phyloP scores from a whole-genome alignment of 306 rosid species.

The Prunus padus region DNA sequence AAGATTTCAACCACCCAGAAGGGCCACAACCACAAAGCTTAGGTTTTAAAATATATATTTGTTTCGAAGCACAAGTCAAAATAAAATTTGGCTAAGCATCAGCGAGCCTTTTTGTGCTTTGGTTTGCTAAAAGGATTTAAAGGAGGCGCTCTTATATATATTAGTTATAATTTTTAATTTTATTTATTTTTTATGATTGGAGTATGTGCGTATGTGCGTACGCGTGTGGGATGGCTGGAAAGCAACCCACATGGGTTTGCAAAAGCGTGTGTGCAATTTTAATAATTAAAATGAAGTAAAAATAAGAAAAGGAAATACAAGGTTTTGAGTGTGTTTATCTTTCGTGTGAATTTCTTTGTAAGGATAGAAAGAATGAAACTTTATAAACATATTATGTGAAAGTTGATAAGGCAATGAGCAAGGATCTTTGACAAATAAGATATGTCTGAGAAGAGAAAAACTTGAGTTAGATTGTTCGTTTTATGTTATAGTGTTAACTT shows the following conservation, averaged over 20 bases:
- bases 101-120: background rate
- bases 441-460: too few species aligned
- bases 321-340: background rate
- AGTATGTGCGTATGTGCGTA: constrained; percentile 6
- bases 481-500: too few species aligned
- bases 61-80: constrained; percentile 29
- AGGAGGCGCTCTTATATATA: background rate
- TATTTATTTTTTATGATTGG: background rate
- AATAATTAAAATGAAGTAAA: background rate
- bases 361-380: too few species aligned
- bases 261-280: constrained; percentile 31
- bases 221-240: constrained; percentile 36
- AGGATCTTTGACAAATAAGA: too few species aligned
- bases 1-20: constrained; percentile 21
- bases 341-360: background rate
- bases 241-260: constrained; percentile 55
- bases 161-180: background rate
- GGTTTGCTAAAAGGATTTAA: background rate
- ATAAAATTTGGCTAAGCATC: constrained; percentile 1
- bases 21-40: constrained; percentile 20
- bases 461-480: too few species aligned
- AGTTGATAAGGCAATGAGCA: too few species aligned
- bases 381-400: too few species aligned
- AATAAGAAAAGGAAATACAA: background rate
- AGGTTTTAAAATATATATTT: constrained; percentile 2